Percentiles rank a stretch among this genome's conserved stretches.
phyloP scores from a whole-genome alignment of 2,329 filamentous ascomycete species.

The Trichoderma endophyticum region DNA sequence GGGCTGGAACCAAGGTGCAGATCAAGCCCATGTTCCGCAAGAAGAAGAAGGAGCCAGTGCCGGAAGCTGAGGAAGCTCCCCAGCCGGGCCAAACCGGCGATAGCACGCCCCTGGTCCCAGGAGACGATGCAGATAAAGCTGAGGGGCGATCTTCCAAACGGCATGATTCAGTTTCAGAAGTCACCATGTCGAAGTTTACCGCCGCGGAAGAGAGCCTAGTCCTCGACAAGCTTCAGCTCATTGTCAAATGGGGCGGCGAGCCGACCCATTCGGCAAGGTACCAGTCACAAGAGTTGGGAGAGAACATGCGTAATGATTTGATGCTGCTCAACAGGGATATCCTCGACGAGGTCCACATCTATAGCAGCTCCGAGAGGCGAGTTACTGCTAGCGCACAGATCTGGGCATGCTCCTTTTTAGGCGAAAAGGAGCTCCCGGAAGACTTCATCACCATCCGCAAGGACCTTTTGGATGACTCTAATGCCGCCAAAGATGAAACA shows the following conservation, averaged over 20 bases:
- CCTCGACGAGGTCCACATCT: conserved; percentile 88
- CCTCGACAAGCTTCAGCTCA: conserved; percentile 91
- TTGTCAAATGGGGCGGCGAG: conserved; percentile 98
- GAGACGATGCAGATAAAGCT: conserved; percentile 1
- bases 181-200: conserved; percentile 90
- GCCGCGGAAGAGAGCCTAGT: conserved; percentile 90
- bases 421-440: conserved; percentile 77
- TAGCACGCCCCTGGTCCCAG: conserved; percentile 18
- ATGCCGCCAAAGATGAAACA: conserved; percentile 98
- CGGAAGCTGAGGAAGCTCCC: conserved; percentile 30
- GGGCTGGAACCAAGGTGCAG: conserved; percentile 96
- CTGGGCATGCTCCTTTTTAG: conserved; percentile 85
- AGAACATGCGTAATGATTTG: conserved; percentile 94
- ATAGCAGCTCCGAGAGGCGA: conserved; percentile 90
- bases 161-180: conserved; percentile 81
- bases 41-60: conserved; percentile 63
- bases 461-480: conserved; percentile 93
- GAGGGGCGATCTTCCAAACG: conserved; percentile 48
- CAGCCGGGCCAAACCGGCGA: background rate
- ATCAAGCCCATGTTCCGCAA: conserved; percentile 99
- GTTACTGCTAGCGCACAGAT: conserved; percentile 97
- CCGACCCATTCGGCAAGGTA: conserved; percentile 96
- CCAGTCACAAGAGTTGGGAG: conserved; percentile 89
- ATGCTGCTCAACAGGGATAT: conserved; percentile 89
- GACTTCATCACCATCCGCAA: conserved; percentile 91